Evolutionary conservation across 495 filamentous ascomycete genomes (phyloP).

Genomic region (Podospora fimiseda): DNA sequence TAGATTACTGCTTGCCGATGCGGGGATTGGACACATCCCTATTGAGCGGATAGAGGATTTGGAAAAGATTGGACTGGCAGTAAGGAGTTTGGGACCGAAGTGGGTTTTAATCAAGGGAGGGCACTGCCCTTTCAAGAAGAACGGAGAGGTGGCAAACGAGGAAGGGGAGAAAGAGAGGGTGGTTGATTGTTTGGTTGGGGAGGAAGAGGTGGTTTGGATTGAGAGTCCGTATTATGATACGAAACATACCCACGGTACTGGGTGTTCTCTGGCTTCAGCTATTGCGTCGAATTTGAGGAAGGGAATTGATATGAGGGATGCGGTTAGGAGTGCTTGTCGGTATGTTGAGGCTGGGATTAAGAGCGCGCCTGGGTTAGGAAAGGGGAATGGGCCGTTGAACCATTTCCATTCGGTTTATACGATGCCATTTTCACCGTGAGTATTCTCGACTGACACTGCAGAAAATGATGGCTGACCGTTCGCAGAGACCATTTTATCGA

Average conservation of each 20-base stretch:
- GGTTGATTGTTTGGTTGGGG: slow-evolving; percentile 64
- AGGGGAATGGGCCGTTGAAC: slow-evolving; percentile 84
- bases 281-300: slow-evolving; percentile 81
- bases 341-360: slow-evolving; percentile 84
- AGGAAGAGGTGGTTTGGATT: slow-evolving; percentile 39
- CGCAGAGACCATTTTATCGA: slow-evolving; percentile 74
- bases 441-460: slow-evolving; percentile 8
- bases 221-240: slow-evolving; percentile 62
- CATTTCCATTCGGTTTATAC: slow-evolving; percentile 83
- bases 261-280: slow-evolving; percentile 89
- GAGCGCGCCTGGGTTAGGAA: slow-evolving; percentile 64
- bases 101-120: slow-evolving; percentile 89
- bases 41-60: slow-evolving; percentile 54
- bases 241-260: slow-evolving; percentile 89
- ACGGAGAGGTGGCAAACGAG: slow-evolving; percentile 46
- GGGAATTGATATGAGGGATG: slow-evolving; percentile 49
- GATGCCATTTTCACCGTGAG: slow-evolving; percentile 78
- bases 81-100: slow-evolving; percentile 63
- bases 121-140: slow-evolving; percentile 71
- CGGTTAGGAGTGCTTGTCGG: slow-evolving; percentile 63
- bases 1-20: slow-evolving; percentile 57
- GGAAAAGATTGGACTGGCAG: slow-evolving; percentile 56
- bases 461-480: no score
- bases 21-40: slow-evolving; percentile 41
- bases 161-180: slow-evolving; percentile 57